Evolutionary conservation across 2,329 filamentous ascomycete genomes (phyloP).

Genomic region (Cladobotryum protrusum): DNA sequence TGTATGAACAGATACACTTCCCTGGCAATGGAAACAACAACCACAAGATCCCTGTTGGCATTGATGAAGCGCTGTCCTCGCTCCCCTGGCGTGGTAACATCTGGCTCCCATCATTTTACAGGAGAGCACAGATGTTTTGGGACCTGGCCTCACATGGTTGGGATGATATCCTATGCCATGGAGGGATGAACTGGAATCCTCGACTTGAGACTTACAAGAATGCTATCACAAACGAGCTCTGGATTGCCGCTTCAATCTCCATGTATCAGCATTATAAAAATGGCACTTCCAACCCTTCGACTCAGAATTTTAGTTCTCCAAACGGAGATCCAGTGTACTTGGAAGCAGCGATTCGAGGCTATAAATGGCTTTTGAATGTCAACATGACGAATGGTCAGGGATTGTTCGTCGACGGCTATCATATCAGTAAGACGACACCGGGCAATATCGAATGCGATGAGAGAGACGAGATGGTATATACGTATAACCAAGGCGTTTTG

Average conservation of each 20-base stretch:
- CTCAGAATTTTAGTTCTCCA: slow-evolving; percentile 2
- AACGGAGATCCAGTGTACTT: slow-evolving; percentile 58
- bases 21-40: slow-evolving; percentile 17
- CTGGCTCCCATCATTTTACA: slow-evolving; percentile 71
- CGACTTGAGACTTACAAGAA: slow-evolving; percentile 83
- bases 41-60: slow-evolving; percentile 11
- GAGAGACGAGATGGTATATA: slow-evolving; percentile 85
- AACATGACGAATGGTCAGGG: slow-evolving; percentile 75
- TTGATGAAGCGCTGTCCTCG: slow-evolving; percentile 30
- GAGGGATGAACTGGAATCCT: slow-evolving; percentile 90
- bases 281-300: background rate
- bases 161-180: slow-evolving; percentile 73
- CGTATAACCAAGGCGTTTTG: slow-evolving; percentile 91
- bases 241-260: slow-evolving; percentile 71
- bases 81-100: slow-evolving; percentile 68
- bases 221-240: slow-evolving; percentile 90
- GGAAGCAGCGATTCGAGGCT: slow-evolving; percentile 67
- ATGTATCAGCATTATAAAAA: slow-evolving; percentile 77
- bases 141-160: slow-evolving; percentile 72
- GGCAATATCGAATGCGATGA: slow-evolving; percentile 70
- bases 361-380: slow-evolving; percentile 70
- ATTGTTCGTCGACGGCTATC: slow-evolving; percentile 82
- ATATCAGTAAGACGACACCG: slow-evolving; percentile 58
- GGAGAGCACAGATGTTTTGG: slow-evolving; percentile 80
- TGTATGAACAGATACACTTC: slow-evolving; percentile 62